phyloP scores from a whole-genome alignment of 495 filamentous ascomycete species.

The Glonium stellatum region DNA sequence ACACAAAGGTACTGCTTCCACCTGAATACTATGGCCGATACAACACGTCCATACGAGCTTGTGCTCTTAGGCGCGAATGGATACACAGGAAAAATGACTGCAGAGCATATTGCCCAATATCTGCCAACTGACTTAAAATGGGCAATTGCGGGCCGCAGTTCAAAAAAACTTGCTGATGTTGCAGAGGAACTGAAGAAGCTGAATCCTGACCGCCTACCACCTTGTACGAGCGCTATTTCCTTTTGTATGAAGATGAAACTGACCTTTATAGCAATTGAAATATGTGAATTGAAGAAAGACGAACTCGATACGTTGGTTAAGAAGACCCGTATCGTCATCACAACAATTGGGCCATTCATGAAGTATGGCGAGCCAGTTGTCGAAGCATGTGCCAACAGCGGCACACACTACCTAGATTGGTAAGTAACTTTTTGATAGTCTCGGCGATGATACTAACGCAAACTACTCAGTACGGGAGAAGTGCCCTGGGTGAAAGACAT shows the following conservation, averaged over 20 bases:
- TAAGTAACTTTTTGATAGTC: constrained; percentile 29
- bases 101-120: constrained; percentile 66
- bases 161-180: constrained; percentile 60
- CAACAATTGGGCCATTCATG: constrained; percentile 79
- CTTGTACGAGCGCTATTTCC: constrained; percentile 44
- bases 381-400: constrained; percentile 77
- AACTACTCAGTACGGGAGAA: constrained; percentile 61
- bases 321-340: constrained; percentile 72
- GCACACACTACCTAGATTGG: constrained; percentile 83
- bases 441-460: constrained; percentile 2
- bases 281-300: constrained; percentile 54
- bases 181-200: constrained; percentile 56
- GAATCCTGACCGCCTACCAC: constrained; percentile 62
- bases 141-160: constrained; percentile 81
- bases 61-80: constrained; percentile 79
- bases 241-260: constrained; percentile 14
- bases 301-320: constrained; percentile 61
- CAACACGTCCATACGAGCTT: constrained; percentile 65
- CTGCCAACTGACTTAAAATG: constrained; percentile 78
- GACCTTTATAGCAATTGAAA: constrained; percentile 48
- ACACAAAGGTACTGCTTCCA: no score
- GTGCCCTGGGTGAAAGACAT: constrained; percentile 72
- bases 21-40: constrained; percentile 9
- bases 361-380: constrained; percentile 73
- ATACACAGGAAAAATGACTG: constrained; percentile 75